phyloP scores from a whole-genome alignment of 768 basidiomycete genomes.

The Krasilnikovozyma curviuscula region DNA sequence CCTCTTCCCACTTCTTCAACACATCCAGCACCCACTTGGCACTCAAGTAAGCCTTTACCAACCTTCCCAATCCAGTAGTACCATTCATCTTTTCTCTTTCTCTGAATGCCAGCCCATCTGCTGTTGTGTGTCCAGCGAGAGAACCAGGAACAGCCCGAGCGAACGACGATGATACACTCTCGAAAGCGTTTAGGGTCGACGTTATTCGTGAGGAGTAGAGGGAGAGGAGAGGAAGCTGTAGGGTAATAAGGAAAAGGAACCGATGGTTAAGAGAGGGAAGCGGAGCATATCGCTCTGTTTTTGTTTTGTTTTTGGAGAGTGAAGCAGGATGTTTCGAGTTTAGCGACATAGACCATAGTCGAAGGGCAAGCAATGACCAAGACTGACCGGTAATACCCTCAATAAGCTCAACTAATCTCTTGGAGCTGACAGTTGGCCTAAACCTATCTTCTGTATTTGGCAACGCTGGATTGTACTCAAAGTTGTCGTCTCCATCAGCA shows the following conservation, averaged over 20 bases:
- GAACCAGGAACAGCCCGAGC: slow-evolving; percentile 85
- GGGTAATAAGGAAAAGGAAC: slow-evolving; percentile 57
- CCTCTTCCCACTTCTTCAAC: slow-evolving; percentile 73
- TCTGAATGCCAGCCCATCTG: slow-evolving; percentile 25
- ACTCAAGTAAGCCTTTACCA: slow-evolving; percentile 72
- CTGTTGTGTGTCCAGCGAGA: slow-evolving; percentile 36
- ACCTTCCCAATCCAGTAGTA: slow-evolving; percentile 56
- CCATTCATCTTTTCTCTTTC: slow-evolving; percentile 51
- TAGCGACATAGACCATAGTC: no score
- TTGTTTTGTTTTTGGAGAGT: neutral
- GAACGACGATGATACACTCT: slow-evolving; percentile 68
- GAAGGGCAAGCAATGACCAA: no score
- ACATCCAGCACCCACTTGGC: slow-evolving; percentile 49
- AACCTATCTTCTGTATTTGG: slow-evolving; percentile 27
- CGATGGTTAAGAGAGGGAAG: slow-evolving; percentile 60
- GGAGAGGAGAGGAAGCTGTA: slow-evolving; percentile 70
- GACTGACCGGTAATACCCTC: slow-evolving; percentile 73
- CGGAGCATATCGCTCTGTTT: slow-evolving; percentile 69
- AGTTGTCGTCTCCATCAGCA: slow-evolving; percentile 36
- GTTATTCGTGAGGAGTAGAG: slow-evolving; percentile 58
- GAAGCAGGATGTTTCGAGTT: neutral
- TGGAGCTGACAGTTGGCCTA: slow-evolving; percentile 53
- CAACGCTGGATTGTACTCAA: slow-evolving; percentile 25
- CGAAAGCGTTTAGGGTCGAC: slow-evolving; percentile 80
- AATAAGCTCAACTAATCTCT: slow-evolving; percentile 61